Percentiles rank a stretch among this genome's conserved stretches.
Evolutionary conservation across 768 basidiomycete genomes (phyloP).

Genomic region (Pisolithus tinctorius): DNA sequence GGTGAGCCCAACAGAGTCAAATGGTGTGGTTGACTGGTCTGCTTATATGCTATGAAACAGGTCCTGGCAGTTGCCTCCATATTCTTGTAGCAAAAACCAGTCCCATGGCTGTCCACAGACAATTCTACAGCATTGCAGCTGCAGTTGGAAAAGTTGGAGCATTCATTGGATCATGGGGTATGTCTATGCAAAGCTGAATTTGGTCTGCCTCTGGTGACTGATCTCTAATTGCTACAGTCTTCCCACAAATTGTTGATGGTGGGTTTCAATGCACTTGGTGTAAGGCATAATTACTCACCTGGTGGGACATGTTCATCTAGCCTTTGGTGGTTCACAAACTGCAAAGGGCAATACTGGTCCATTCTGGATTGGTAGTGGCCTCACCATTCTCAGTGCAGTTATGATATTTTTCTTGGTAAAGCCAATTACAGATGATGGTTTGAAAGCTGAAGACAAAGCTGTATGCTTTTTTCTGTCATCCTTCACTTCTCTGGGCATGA

Average conservation of each 20-base stretch:
- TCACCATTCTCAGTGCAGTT: conserved; percentile 73
- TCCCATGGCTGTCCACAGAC: conserved; percentile 80
- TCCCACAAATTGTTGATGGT: not conserved
- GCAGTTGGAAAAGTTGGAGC: conserved; percentile 84
- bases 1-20: conserved; percentile 33
- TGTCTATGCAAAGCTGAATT: conserved; percentile 15
- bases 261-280: not conserved
- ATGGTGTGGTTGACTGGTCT: not conserved
- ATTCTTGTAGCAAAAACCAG: conserved; percentile 80
- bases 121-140: conserved; percentile 82
- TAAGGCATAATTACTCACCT: not conserved
- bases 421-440: conserved; percentile 71
- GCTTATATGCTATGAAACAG: not conserved
- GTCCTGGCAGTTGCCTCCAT: conserved; percentile 45
- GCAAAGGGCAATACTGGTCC: conserved; percentile 61
- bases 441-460: conserved; percentile 65
- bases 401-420: conserved; percentile 67
- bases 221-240: not conserved
- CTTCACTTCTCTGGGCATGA: no score
- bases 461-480: conserved; percentile 26
- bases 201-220: not conserved
- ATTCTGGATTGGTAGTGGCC: conserved; percentile 39
- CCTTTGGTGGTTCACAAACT: conserved; percentile 51
- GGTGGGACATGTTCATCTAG: conserved; percentile 22
- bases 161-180: conserved; percentile 77